A percentile compares a stretch with the other conserved stretches of the same genome.
phyloP scores from a whole-genome alignment of 1,284 basidiomycete species.

The Neolentinus lepideus region DNA sequence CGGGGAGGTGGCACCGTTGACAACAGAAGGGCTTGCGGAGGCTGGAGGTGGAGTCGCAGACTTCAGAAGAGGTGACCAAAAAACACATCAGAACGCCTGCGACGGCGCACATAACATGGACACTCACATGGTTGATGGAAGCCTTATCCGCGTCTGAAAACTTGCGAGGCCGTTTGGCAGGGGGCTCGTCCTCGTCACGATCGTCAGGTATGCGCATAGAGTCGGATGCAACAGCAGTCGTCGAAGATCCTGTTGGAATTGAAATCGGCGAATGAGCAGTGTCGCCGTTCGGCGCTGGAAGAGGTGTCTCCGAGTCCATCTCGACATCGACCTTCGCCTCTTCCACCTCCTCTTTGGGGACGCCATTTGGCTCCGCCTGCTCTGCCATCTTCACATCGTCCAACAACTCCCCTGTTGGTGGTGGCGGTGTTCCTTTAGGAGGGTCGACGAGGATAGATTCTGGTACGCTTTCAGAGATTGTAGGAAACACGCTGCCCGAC shows the following conservation, averaged over 20 bases:
- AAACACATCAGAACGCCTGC: conserved; percentile 47
- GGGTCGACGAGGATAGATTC: conserved; percentile 38
- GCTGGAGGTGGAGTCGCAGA: conserved; percentile 61
- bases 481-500: not conserved
- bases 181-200: conserved; percentile 48
- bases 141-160: conserved; percentile 47
- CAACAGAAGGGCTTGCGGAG: conserved; percentile 11
- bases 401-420: conserved; percentile 34
- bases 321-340: conserved; percentile 31
- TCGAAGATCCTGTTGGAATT: conserved; percentile 23
- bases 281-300: conserved; percentile 29
- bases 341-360: not conserved
- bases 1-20: conserved; percentile 10
- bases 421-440: conserved; percentile 38
- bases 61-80: conserved; percentile 35
- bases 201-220: conserved; percentile 26
- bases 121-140: conserved; percentile 58
- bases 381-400: conserved; percentile 49
- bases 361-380: not conserved
- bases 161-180: conserved; percentile 58
- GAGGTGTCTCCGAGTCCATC: conserved; percentile 35
- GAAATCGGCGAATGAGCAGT: conserved; percentile 13
- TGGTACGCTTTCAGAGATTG: conserved; percentile 14
- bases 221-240: conserved; percentile 19
- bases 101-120: conserved; percentile 35